phyloP scores from a whole-genome alignment of 177 flowering plant species.

The Vitis hybrid region DNA sequence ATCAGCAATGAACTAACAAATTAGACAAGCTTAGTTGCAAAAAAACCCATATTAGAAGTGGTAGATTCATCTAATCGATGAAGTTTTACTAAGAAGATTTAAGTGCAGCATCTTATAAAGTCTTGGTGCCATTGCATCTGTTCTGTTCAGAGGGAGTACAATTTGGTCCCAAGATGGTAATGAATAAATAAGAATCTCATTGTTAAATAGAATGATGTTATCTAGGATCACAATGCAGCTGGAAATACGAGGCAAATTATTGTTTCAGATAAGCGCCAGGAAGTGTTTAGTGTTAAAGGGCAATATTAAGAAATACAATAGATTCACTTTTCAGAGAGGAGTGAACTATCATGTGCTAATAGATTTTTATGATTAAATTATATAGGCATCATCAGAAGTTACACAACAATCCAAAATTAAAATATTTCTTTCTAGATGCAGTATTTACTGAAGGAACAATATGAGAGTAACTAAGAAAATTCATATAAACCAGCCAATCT shows the following conservation, averaged over 20 bases:
- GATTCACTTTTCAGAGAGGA: not conserved
- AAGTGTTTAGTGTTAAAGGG: not conserved
- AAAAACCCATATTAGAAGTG: too few species aligned
- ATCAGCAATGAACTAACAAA: too few species aligned
- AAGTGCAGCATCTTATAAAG: not conserved
- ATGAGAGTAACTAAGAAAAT: not conserved
- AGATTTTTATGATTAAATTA: not conserved
- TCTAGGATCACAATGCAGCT: too few species aligned
- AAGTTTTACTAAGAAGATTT: not conserved
- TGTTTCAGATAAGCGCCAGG: too few species aligned
- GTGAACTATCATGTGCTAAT: not conserved
- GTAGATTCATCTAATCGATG: too few species aligned
- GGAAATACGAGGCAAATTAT: too few species aligned
- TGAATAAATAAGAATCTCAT: not conserved
- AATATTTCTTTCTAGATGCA: not conserved
- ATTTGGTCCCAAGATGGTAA: not conserved
- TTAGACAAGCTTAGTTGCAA: too few species aligned
- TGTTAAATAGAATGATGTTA: too few species aligned
- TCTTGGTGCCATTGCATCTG: not conserved
- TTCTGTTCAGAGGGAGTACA: not conserved
- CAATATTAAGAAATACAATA: not conserved
- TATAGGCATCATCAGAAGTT: slow-evolving; percentile 1
- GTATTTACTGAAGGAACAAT: not conserved
- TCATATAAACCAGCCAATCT: not conserved
- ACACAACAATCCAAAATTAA: too few species aligned